These are phyloP conservation scores for Leucosporidium yakuticum DNA, from an alignment of 768 basidiomycete genomes.

Conservation along the genomic window DNA sequence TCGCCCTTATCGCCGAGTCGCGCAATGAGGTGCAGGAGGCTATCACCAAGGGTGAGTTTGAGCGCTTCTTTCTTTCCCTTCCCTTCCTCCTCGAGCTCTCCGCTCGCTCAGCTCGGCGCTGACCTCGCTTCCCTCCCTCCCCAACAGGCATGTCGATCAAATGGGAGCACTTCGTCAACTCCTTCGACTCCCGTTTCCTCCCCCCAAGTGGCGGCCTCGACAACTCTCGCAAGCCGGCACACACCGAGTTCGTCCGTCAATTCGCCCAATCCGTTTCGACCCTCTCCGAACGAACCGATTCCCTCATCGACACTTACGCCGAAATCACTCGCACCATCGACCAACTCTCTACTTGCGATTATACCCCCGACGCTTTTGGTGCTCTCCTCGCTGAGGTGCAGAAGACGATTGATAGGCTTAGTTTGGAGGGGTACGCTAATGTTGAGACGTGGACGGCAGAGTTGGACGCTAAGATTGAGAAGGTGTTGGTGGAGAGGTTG, in stretches of 20 bases:
- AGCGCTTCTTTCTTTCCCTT: not conserved
- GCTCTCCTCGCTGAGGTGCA: conserved; percentile 73
- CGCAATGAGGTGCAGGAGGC: conserved; percentile 87
- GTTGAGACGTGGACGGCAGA: conserved; percentile 86
- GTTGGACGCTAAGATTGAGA: conserved; percentile 73
- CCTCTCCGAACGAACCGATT: conserved; percentile 95
- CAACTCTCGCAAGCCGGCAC: conserved; percentile 56
- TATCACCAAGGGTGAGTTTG: conserved; percentile 69
- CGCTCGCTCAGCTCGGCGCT: not conserved
- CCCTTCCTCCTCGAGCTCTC: not conserved
- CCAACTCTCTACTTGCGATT: conserved; percentile 78
- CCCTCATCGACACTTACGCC: conserved; percentile 80
- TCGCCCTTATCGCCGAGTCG: conserved; percentile 90
- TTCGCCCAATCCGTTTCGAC: conserved; percentile 89
- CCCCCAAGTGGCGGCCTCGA: conserved; percentile 41
- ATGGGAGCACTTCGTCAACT: conserved; percentile 95
- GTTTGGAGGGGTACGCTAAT: conserved; percentile 91
- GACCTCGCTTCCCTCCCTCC: not conserved
- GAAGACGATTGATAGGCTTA: conserved; percentile 86
- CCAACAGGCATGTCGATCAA: conserved; percentile 79
- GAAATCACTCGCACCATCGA: conserved; percentile 79
- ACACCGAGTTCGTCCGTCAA: conserved; percentile 88
- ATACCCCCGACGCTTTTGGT: conserved; percentile 73
- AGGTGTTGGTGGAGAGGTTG: conserved; percentile 67
- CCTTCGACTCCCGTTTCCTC: conserved; percentile 64